A percentile compares a stretch with the other conserved stretches of the same genome.
These are phyloP conservation scores for Penicillium malachiteum DNA, from an alignment of 495 filamentous ascomycete genomes.

Conservation along the genomic window DNA sequence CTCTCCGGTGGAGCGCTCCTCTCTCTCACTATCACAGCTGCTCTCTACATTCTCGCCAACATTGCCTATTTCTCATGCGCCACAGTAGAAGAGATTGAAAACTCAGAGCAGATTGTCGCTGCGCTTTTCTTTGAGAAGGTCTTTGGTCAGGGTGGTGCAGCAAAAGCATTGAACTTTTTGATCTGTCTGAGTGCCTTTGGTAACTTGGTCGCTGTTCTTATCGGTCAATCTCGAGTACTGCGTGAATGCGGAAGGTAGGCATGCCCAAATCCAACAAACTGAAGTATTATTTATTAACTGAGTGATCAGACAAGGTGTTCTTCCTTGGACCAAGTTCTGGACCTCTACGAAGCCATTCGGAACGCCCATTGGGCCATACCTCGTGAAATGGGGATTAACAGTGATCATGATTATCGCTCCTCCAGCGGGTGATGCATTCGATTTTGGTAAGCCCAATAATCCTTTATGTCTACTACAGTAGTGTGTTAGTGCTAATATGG, in stretches of 20 bases:
- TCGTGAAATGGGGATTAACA: constrained; percentile 58
- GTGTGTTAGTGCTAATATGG: no score
- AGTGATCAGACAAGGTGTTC: constrained; percentile 56
- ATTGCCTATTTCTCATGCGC: constrained; percentile 63
- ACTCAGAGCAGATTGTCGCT: constrained; percentile 55
- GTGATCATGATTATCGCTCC: constrained; percentile 65
- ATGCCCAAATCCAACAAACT: not conserved
- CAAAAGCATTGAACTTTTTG: constrained; percentile 57
- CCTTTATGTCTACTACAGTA: not conserved
- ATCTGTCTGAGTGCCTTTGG: constrained; percentile 64
- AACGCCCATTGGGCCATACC: constrained; percentile 59
- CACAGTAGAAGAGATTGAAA: constrained; percentile 50
- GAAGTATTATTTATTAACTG: not conserved
- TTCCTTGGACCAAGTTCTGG: constrained; percentile 63
- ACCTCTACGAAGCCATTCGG: constrained; percentile 63
- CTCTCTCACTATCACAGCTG: constrained; percentile 48
- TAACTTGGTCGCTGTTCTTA: constrained; percentile 59
- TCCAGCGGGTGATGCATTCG: constrained; percentile 67
- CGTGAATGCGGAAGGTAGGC: constrained; percentile 55
- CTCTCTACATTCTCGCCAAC: constrained; percentile 61
- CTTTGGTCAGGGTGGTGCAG: constrained; percentile 52
- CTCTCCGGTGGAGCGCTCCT: constrained; percentile 50
- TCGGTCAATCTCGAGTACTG: constrained; percentile 57
- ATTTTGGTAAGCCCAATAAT: constrained; percentile 40
- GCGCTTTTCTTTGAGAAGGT: constrained; percentile 60